Base-by-base conservation (phyloP, 1,284 basidiomycete genomes). In the Gomphus bonarii region DNA sequence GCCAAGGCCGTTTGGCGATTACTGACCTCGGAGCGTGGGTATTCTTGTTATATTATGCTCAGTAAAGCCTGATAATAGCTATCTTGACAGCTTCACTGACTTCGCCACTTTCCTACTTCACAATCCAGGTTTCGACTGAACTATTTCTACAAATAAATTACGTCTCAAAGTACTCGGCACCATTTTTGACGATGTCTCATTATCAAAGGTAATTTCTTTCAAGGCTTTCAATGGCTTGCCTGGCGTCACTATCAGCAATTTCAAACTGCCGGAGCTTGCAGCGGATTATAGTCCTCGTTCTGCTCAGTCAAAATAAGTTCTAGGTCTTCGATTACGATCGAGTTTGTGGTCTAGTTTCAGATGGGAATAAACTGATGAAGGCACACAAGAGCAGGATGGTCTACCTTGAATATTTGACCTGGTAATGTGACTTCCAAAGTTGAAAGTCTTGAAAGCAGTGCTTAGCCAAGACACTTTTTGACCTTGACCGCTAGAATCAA, bases 171-270 rank as follows among this genome's bases (percentile, higher is more conserved):
- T 88, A 3, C 73, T 89, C 1, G 81, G 82, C 12, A 87, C 84
- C 33, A 77, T 81, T 62, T 89, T 89, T 63, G 80, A 84, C 61
- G 75, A 80, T 52, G 79, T 89, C 30, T 73, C 74, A 0, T 73
- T 90, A 55, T 75, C 72, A 50, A 89, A 90, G 71, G 73, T 73
- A 7, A 68, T 90, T 54, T 70, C 80, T 9, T 78, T 91, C 70
- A 81, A 80, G 65, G 87, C 84, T 3, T 90, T 90, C 70, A 83
- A 87, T 61, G 74, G 73, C 53, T 69, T 89, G 22, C 82, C 83
- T 14, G 83, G 83, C 10, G 80, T 85, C 42, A 81, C 79, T 1
- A 85, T 88, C 64, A 78, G 73, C 62, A 82, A 86, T 69, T 89
- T 90, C 72, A 67, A 79, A 64, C 72, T 85, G 46, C 82, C 83